Conservation (phyloP, 345 rosid genomes). For the Euphorbia pulcherrima region DNA sequence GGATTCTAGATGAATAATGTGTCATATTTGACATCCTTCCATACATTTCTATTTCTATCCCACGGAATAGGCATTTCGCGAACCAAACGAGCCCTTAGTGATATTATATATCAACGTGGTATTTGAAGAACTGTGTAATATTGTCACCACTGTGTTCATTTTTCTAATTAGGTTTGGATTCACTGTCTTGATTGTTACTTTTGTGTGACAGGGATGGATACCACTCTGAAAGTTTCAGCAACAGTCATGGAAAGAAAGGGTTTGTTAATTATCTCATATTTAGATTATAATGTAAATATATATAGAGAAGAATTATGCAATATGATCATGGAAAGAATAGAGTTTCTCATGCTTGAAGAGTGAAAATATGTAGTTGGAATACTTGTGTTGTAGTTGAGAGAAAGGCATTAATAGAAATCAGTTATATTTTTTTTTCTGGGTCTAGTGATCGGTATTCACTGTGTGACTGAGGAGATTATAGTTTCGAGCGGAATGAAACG, state of each 20-base stretch:
- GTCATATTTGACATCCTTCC: too few species aligned
- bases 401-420: not conserved
- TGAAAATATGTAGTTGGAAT: not conserved
- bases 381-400: not conserved
- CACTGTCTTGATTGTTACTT: not conserved
- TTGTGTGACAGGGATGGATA: slow-evolving; percentile 71
- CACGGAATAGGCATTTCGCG: too few species aligned
- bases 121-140: too few species aligned
- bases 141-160: not conserved
- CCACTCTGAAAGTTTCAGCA: slow-evolving; percentile 41
- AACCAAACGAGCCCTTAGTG: too few species aligned
- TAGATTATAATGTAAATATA: slow-evolving; percentile 5
- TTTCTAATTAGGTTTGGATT: not conserved
- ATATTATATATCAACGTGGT: too few species aligned
- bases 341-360: not conserved
- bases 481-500: too few species aligned
- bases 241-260: not conserved
- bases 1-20: too few species aligned
- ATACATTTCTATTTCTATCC: too few species aligned
- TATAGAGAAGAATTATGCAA: not conserved
- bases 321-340: not conserved
- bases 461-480: too few species aligned
- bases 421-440: too few species aligned
- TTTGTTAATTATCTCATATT: not conserved
- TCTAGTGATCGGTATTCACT: too few species aligned